phyloP scores from a whole-genome alignment of 345 rosid genomes.

The Raphanus sativus region DNA sequence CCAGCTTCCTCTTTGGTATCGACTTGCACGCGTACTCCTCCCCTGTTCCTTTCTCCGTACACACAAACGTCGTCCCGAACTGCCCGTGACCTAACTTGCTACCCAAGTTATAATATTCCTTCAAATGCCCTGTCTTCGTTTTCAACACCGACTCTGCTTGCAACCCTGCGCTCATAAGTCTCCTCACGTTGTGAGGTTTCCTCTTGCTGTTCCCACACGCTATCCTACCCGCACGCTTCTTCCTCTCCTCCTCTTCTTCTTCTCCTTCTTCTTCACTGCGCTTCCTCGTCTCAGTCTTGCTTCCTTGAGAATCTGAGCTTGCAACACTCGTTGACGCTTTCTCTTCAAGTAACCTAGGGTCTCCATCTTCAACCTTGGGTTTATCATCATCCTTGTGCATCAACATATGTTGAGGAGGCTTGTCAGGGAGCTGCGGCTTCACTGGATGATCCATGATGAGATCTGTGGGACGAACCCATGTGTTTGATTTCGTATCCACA shows the following conservation, averaged over 20 bases:
- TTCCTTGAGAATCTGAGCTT: conserved; percentile 10
- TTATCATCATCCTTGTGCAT: conserved; percentile 42
- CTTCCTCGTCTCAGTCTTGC: conserved; percentile 15
- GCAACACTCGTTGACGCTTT: conserved; percentile 4
- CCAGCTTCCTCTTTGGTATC: conserved; percentile 75
- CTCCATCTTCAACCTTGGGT: conserved; percentile 28
- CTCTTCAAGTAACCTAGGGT: conserved; percentile 21
- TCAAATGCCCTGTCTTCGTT: conserved; percentile 64
- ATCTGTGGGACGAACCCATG: conserved; percentile 47
- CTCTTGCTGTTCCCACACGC: conserved; percentile 33
- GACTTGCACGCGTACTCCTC: conserved; percentile 87
- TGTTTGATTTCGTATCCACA: conserved; percentile 42
- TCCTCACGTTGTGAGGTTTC: conserved; percentile 52
- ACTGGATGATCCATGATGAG: conserved; percentile 35
- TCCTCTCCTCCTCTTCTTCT: conserved; percentile 10
- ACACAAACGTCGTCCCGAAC: conserved; percentile 83
- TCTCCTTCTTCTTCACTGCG: conserved; percentile 5
- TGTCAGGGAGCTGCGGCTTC: conserved; percentile 35
- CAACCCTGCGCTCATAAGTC: conserved; percentile 59
- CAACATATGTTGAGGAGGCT: conserved; percentile 41
- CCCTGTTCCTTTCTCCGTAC: conserved; percentile 69
- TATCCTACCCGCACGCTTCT: conserved; percentile 6
- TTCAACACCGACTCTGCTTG: conserved; percentile 56
- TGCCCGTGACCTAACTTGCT: conserved; percentile 85
- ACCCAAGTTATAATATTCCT: conserved; percentile 65